A percentile compares a stretch with the other conserved stretches of the same genome.
Evolutionary conservation across 116 monocot genomes (phyloP).

Genomic region (Phalaenopsis hybrid): DNA sequence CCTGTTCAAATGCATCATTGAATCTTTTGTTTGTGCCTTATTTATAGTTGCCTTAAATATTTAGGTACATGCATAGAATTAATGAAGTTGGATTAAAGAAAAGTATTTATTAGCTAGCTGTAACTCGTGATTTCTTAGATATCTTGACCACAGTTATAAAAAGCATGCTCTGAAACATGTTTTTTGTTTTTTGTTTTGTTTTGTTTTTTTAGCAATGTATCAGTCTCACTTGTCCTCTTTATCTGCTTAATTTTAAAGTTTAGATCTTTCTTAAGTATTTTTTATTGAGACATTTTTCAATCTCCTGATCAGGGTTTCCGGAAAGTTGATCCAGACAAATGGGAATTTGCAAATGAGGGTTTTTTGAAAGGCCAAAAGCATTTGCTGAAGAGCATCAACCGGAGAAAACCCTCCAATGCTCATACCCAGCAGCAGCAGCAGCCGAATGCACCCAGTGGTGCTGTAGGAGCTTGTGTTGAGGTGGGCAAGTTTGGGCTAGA

Average conservation of each 20-base stretch:
- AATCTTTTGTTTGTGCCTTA: background rate
- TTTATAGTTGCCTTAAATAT: background rate
- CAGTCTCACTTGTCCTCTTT: background rate
- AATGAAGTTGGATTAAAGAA: background rate
- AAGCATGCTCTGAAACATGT: background rate
- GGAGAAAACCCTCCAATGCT: slow-evolving; percentile 21
- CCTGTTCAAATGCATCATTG: no score
- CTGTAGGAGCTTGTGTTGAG: slow-evolving; percentile 16
- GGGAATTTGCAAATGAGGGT: slow-evolving; percentile 83
- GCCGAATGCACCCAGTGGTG: slow-evolving; percentile 12
- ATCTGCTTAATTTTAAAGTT: background rate
- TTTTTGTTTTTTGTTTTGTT: background rate
- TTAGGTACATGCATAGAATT: background rate
- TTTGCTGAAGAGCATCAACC: slow-evolving; percentile 64
- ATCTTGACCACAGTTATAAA: background rate
- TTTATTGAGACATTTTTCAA: background rate
- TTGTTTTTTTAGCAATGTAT: background rate
- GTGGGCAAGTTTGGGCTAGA: slow-evolving; percentile 27
- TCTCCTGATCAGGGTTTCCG: slow-evolving; percentile 56
- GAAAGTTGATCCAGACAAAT: slow-evolving; percentile 74
- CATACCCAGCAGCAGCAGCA: slow-evolving; percentile 6
- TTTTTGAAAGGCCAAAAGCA: slow-evolving; percentile 71
- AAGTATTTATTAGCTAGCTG: background rate
- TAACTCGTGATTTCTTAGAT: background rate
- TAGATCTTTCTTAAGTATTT: background rate